Conservation (phyloP, 805 yeast species). For the Ogataea methylovora region DNA sequence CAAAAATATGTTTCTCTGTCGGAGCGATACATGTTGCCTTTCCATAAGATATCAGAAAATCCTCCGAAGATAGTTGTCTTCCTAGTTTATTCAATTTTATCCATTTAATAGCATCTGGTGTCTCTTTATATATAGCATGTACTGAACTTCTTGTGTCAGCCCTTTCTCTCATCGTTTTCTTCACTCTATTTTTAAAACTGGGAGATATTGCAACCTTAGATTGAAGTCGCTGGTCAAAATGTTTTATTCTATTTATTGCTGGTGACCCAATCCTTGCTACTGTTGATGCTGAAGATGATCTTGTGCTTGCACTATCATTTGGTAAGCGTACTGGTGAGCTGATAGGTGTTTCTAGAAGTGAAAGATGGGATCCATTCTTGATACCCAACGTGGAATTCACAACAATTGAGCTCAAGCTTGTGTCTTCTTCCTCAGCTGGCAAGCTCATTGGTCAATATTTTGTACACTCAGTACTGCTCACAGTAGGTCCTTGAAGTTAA, state of each 20-base stretch:
- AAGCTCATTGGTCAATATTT: no score
- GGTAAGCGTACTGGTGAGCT: no score
- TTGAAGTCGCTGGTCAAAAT: slow-evolving; percentile 14
- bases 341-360: no score
- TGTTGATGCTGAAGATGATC: background rate
- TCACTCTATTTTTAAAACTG: background rate
- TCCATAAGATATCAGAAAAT: slow-evolving; percentile 32
- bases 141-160: background rate
- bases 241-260: slow-evolving; percentile 1
- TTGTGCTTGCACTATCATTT: no score
- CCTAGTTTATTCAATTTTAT: slow-evolving; percentile 19
- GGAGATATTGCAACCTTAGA: slow-evolving; percentile 3
- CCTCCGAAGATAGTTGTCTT: slow-evolving; percentile 11
- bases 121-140: slow-evolving; percentile 1
- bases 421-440: no score
- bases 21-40: slow-evolving; percentile 39
- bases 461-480: no score
- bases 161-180: background rate
- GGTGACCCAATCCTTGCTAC: background rate
- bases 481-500: no score
- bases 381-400: no score
- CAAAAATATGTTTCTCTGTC: slow-evolving; percentile 35
- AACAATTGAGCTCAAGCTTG: no score
- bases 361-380: no score
- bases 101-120: slow-evolving; percentile 19